Conservation (phyloP, 768 basidiomycete species). For the Auriscalpium orientale region DNA sequence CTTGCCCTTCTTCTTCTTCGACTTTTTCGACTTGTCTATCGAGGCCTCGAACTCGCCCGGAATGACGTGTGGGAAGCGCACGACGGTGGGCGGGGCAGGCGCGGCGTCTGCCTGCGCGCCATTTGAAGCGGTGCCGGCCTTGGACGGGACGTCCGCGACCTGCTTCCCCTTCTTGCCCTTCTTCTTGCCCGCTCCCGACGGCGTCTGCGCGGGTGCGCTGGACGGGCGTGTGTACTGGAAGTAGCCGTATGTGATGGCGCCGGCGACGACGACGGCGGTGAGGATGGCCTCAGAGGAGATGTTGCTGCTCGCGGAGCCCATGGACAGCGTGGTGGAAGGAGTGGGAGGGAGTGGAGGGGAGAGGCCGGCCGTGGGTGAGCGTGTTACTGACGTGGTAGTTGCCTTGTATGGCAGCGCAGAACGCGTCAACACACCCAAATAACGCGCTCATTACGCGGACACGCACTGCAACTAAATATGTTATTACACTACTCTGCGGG, state of each 20-base stretch:
- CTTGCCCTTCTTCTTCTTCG: constrained; percentile 35
- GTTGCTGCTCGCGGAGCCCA: constrained; percentile 42
- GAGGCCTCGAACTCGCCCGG: constrained; percentile 39
- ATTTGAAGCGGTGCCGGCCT: constrained; percentile 21
- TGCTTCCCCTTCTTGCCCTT: constrained; percentile 26
- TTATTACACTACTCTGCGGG: neutral
- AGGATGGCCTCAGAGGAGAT: constrained; percentile 32
- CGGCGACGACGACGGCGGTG: constrained; percentile 32
- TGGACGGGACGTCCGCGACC: constrained; percentile 5
- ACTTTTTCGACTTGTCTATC: constrained; percentile 30
- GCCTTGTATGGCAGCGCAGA: neutral
- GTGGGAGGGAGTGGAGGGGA: neutral
- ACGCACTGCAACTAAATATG: neutral
- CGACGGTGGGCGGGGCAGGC: constrained; percentile 22
- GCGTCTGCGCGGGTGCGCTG: neutral
- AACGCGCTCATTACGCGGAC: constrained; percentile 13
- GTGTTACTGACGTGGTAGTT: constrained; percentile 7
- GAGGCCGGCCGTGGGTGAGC: neutral
- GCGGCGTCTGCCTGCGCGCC: constrained; percentile 14
- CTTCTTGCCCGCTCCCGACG: constrained; percentile 13
- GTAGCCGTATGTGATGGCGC: constrained; percentile 36
- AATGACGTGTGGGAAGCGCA: constrained; percentile 31
- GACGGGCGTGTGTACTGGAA: constrained; percentile 11
- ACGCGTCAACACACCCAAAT: constrained; percentile 24
- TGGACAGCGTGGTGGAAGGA: constrained; percentile 13